A percentile compares a stretch with the other conserved stretches of the same genome.
Conservation (phyloP, 805 yeast species). For the Cyberlindnera petersonii region DNA sequence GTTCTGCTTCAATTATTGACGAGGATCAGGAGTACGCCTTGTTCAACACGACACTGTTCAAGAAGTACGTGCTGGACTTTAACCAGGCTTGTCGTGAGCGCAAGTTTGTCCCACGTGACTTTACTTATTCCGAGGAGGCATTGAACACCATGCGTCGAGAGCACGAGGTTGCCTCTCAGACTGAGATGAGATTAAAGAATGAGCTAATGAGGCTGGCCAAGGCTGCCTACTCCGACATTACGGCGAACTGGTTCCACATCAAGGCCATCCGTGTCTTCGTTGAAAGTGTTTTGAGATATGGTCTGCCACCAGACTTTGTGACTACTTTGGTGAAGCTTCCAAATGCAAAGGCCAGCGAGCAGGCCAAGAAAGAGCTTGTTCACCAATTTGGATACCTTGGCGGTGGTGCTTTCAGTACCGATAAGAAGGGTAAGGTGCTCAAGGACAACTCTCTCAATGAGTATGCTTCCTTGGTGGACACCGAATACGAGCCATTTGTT, state of each 20-base stretch:
- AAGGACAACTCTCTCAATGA: conserved; percentile 71
- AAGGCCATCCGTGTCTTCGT: conserved; percentile 85
- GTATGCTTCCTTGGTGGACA: conserved; percentile 88
- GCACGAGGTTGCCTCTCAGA: conserved; percentile 66
- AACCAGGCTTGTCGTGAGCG: conserved; percentile 69
- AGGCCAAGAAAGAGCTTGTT: conserved; percentile 66
- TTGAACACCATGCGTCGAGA: conserved; percentile 74
- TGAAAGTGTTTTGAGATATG: conserved; percentile 92
- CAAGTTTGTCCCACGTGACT: conserved; percentile 91
- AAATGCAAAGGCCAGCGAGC: conserved; percentile 38
- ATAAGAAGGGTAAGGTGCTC: conserved; percentile 60
- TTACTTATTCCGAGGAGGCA: conserved; percentile 74
- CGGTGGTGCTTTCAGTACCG: conserved; percentile 77
- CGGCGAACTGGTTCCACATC: conserved; percentile 85
- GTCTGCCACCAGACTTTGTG: conserved; percentile 89
- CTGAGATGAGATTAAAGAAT: conserved; percentile 67
- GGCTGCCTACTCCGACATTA: conserved; percentile 85
- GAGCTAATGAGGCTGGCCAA: conserved; percentile 80
- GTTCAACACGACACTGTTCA: conserved; percentile 79
- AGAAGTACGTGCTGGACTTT: conserved; percentile 71
- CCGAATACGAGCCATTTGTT: conserved; percentile 96
- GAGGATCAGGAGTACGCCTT: conserved; percentile 71
- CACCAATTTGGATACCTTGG: conserved; percentile 84
- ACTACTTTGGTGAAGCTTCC: conserved; percentile 45
- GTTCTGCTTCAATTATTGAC: conserved; percentile 70